Conservation (phyloP, 345 rosid genomes). For the Diplotaxis tenuifolia region DNA sequence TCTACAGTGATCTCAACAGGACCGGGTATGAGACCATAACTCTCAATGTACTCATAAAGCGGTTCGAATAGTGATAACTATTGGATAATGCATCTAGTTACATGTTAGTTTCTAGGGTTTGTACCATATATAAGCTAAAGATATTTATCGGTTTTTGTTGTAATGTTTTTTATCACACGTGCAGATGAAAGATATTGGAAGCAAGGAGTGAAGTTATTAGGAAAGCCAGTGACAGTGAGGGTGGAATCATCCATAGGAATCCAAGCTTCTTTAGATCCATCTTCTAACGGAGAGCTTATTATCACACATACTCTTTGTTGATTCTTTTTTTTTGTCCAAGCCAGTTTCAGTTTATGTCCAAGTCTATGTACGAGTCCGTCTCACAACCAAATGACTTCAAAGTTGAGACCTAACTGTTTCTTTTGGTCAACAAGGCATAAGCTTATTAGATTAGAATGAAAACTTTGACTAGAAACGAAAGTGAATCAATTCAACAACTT, state of each 20-base stretch:
- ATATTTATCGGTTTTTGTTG: neutral
- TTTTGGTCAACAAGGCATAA: neutral
- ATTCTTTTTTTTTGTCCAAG: neutral
- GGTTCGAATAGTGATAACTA: neutral
- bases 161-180: neutral
- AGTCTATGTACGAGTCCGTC: neutral
- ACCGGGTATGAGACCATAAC: constrained; percentile 50
- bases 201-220: constrained; percentile 61
- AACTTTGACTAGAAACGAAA: neutral
- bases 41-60: neutral
- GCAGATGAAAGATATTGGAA: constrained; percentile 74
- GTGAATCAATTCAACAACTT: neutral
- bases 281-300: constrained; percentile 57
- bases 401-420: neutral
- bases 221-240: constrained; percentile 52
- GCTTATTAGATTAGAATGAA: neutral
- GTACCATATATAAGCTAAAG: neutral
- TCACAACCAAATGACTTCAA: neutral
- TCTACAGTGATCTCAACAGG: constrained; percentile 60
- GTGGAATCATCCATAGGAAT: constrained; percentile 43
- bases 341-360: neutral
- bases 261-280: constrained; percentile 66
- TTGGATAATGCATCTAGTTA: neutral
- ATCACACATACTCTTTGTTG: constrained; percentile 44
- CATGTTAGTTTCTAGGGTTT: constrained; percentile 10